These are phyloP conservation scores for Stephanodiscus triporus DNA, from an alignment of 108 stramenopile genomes.

Conservation along the genomic window DNA sequence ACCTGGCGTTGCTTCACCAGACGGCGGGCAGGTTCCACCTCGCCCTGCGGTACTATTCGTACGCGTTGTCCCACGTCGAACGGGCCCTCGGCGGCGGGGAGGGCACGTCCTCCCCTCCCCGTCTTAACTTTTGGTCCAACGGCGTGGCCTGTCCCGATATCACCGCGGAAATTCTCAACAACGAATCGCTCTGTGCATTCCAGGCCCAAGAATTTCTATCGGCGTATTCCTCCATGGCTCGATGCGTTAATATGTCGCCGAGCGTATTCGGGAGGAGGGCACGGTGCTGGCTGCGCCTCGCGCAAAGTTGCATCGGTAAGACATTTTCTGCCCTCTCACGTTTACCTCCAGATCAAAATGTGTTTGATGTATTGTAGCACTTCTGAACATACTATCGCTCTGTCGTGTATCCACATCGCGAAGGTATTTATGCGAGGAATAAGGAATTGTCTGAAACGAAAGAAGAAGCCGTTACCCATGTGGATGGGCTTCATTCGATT, in stretches of 20 bases:
- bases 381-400: background rate
- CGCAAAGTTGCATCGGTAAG: constrained; percentile 80
- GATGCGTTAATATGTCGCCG: constrained; percentile 50
- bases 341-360: background rate
- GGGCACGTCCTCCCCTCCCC: background rate
- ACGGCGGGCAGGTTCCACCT: constrained; percentile 67
- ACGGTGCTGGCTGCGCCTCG: constrained; percentile 78
- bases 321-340: too few relatives aligned
- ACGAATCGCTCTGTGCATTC: constrained; percentile 73
- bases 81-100: constrained; percentile 3
- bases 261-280: constrained; percentile 45
- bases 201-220: constrained; percentile 57
- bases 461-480: constrained; percentile 6
- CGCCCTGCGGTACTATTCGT: constrained; percentile 71
- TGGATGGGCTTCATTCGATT: background rate
- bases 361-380: background rate
- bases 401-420: background rate
- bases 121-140: constrained; percentile 54
- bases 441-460: constrained; percentile 6
- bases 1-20: constrained; percentile 76
- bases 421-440: constrained; percentile 35
- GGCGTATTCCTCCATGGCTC: constrained; percentile 75
- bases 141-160: constrained; percentile 62
- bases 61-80: constrained; percentile 51
- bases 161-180: constrained; percentile 63